These are phyloP conservation scores for Leucogyrophana mollusca DNA, from an alignment of 768 basidiomycete genomes.

Conservation along the genomic window DNA sequence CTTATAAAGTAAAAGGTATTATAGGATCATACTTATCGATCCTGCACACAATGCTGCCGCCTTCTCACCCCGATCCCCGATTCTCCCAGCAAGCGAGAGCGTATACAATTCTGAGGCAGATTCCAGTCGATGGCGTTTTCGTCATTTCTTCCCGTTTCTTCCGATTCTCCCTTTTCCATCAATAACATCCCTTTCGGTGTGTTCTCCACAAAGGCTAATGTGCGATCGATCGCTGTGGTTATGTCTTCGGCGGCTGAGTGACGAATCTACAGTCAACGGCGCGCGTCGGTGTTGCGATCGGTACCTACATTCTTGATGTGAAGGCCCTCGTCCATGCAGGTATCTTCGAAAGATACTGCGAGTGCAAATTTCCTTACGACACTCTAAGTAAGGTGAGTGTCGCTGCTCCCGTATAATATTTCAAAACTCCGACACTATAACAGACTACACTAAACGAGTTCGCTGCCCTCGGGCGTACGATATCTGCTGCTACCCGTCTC, in stretches of 20 bases:
- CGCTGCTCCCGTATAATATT: background rate
- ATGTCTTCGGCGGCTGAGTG: background rate
- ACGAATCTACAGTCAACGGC: background rate
- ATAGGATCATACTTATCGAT: no score
- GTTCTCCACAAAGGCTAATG: constrained; percentile 1
- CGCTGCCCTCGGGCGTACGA: constrained; percentile 1
- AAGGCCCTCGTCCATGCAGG: background rate
- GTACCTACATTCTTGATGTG: constrained; percentile 3
- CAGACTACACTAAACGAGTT: constrained; percentile 5
- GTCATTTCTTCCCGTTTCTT: background rate
- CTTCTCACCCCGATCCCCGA: no score
- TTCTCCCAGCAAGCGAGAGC: no score
- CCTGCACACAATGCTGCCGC: no score
- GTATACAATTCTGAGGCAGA: no score
- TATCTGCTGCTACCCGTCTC: background rate
- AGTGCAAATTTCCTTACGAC: background rate
- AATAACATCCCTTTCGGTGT: constrained; percentile 4
- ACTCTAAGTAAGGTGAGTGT: background rate
- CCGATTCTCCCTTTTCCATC: constrained; percentile 3
- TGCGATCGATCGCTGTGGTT: no score
- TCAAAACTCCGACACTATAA: background rate
- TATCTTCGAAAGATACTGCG: background rate
- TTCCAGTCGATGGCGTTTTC: background rate
- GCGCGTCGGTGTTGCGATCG: constrained; percentile 2
- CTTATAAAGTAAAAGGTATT: no score